Conservation (phyloP, 2,329 filamentous ascomycete genomes). For the Tolypocladium capitatum region DNA sequence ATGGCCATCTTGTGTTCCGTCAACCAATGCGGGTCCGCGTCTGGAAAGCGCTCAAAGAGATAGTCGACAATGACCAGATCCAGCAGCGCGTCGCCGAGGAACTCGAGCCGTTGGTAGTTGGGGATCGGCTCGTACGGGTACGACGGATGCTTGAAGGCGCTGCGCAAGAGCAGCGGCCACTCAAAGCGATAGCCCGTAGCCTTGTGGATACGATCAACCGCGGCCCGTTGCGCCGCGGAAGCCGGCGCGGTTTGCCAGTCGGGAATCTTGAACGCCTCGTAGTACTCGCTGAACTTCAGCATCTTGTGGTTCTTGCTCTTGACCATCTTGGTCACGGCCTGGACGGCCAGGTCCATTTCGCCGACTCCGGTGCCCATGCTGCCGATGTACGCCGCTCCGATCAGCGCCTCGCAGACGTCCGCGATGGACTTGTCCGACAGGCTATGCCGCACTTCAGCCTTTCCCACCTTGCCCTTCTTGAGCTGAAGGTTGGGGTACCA, state of each 20-base stretch:
- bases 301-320: conserved; percentile 56
- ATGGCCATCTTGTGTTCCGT: conserved; percentile 99
- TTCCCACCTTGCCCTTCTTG: conserved; percentile 54
- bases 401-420: conserved; percentile 88
- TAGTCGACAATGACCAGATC: conserved; percentile 78
- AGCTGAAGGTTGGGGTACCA: conserved; percentile 84
- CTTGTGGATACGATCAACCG: conserved; percentile 50
- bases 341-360: conserved; percentile 44
- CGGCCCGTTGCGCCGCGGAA: conserved; percentile 54
- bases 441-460: conserved; percentile 37
- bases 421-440: conserved; percentile 84
- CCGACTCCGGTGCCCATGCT: conserved; percentile 15
- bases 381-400: conserved; percentile 65
- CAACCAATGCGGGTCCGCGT: conserved; percentile 85
- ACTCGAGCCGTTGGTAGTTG: conserved; percentile 82
- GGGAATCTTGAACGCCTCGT: conserved; percentile 52
- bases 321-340: conserved; percentile 57
- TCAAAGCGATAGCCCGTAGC: conserved; percentile 52
- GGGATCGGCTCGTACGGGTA: conserved; percentile 73
- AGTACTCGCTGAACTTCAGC: conserved; percentile 60
- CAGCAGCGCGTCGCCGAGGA: conserved; percentile 77
- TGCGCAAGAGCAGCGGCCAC: conserved; percentile 63
- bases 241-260: conserved; percentile 51
- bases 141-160: conserved; percentile 80
- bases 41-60: conserved; percentile 63